phyloP scores from a whole-genome alignment of 352 stramenopile species.

The Phytophthora cactorum region DNA sequence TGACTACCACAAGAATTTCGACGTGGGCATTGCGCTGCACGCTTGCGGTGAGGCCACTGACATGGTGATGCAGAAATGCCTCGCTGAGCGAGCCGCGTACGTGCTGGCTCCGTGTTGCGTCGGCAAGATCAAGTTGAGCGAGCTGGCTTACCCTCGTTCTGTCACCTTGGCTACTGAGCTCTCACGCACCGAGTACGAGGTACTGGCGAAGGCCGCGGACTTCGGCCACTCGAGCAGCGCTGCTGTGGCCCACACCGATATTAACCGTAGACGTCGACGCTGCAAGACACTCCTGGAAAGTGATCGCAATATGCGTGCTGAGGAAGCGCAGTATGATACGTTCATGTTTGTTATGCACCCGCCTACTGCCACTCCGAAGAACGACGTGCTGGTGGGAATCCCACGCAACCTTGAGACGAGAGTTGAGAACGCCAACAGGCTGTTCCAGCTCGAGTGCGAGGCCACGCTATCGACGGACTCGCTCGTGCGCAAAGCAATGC shows the following conservation, averaged over 20 bases:
- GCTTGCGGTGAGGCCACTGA: constrained; percentile 85
- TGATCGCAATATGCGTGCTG: constrained; percentile 71
- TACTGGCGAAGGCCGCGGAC: constrained; percentile 79
- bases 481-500: constrained; percentile 37
- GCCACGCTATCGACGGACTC: constrained; percentile 26
- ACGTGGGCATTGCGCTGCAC: constrained; percentile 83
- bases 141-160: constrained; percentile 68
- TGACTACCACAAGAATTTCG: constrained; percentile 68
- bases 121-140: constrained; percentile 78
- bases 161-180: constrained; percentile 44
- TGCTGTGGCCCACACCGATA: constrained; percentile 48
- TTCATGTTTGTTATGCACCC: constrained; percentile 87
- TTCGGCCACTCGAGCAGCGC: constrained; percentile 63
- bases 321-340: constrained; percentile 64
- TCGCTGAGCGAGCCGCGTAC: constrained; percentile 61
- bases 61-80: constrained; percentile 82
- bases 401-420: constrained; percentile 27
- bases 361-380: constrained; percentile 75
- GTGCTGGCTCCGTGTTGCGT: constrained; percentile 85
- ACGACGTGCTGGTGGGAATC: constrained; percentile 81
- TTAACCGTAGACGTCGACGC: constrained; percentile 59
- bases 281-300: constrained; percentile 87
- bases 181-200: constrained; percentile 73
- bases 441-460: constrained; percentile 42
- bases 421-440: constrained; percentile 9